phyloP scores from a whole-genome alignment of 805 yeast genomes.

The Maudiozyma saulgeensis region DNA sequence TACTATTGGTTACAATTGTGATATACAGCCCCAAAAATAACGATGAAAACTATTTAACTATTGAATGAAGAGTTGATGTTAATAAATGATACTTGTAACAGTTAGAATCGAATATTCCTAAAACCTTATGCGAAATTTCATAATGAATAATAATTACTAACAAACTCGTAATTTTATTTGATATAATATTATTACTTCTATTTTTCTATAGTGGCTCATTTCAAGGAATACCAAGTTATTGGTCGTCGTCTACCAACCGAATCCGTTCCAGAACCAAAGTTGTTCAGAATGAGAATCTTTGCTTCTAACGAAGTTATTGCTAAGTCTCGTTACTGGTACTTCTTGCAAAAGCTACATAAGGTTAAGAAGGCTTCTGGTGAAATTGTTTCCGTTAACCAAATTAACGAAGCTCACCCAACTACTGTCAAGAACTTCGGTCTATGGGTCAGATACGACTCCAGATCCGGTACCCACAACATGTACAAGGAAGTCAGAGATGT shows the following conservation, averaged over 20 bases:
- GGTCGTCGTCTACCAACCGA: conserved; percentile 99
- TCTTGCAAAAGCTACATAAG: conserved; percentile 98
- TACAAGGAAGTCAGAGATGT: conserved; percentile 99
- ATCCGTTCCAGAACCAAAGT: conserved; percentile 98
- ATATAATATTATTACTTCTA: not conserved
- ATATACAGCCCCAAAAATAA: no score
- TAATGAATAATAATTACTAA: not conserved
- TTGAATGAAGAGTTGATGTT: no score
- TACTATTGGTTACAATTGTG: no score
- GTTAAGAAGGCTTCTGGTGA: conserved; percentile 99
- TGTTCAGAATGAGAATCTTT: conserved; percentile 99
- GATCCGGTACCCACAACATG: conserved; percentile 99
- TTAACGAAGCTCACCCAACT: conserved; percentile 94
- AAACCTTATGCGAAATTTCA: not conserved
- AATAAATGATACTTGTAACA: no score
- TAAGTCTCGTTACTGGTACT: conserved; percentile 99
- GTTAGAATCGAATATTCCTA: no score
- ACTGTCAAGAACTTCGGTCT: conserved; percentile 99
- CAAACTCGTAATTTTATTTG: not conserved
- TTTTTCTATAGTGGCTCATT: conserved; percentile 69
- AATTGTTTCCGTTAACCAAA: conserved; percentile 84
- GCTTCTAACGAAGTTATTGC: conserved; percentile 99
- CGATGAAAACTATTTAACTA: no score
- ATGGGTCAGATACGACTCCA: conserved; percentile 99
- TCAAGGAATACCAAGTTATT: conserved; percentile 98